Percentiles rank a stretch among this genome's conserved stretches.
Evolutionary conservation across 805 yeast species (phyloP).

Genomic region (Ogataea pignaliae): DNA sequence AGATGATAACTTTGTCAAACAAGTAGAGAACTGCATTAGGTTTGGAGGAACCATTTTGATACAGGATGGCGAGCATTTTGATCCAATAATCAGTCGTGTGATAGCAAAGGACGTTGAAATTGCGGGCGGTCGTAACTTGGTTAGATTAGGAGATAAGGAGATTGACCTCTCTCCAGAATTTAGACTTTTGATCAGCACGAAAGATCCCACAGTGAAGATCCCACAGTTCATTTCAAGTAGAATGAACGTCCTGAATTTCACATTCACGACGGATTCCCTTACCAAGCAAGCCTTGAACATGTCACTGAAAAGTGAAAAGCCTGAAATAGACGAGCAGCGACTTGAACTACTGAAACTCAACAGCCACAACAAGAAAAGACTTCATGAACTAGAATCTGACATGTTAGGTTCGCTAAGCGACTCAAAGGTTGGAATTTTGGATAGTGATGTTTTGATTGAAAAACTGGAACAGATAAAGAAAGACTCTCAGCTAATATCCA

Average conservation of each 20-base stretch:
- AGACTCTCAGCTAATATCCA: constrained; percentile 52
- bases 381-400: constrained; percentile 53
- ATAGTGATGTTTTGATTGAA: constrained; percentile 54
- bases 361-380: constrained; percentile 51
- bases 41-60: constrained; percentile 77
- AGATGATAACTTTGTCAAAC: constrained; percentile 60
- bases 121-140: constrained; percentile 66
- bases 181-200: constrained; percentile 55
- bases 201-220: constrained; percentile 44
- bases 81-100: constrained; percentile 66
- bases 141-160: constrained; percentile 56
- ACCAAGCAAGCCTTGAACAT: constrained; percentile 58
- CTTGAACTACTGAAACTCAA: constrained; percentile 48
- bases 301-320: constrained; percentile 50
- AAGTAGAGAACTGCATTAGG: constrained; percentile 72
- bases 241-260: constrained; percentile 62
- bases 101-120: constrained; percentile 55
- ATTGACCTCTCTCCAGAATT: constrained; percentile 68
- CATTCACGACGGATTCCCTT: constrained; percentile 64
- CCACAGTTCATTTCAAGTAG: constrained; percentile 59
- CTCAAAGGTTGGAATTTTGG: constrained; percentile 59
- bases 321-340: constrained; percentile 63
- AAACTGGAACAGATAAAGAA: constrained; percentile 62
- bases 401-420: constrained; percentile 55
- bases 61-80: constrained; percentile 75